A percentile compares a stretch with the other conserved stretches of the same genome.
These are phyloP conservation scores for Auxenochlorella protothecoides DNA, from an alignment of 139 green algal genomes.

Conservation along the genomic window DNA sequence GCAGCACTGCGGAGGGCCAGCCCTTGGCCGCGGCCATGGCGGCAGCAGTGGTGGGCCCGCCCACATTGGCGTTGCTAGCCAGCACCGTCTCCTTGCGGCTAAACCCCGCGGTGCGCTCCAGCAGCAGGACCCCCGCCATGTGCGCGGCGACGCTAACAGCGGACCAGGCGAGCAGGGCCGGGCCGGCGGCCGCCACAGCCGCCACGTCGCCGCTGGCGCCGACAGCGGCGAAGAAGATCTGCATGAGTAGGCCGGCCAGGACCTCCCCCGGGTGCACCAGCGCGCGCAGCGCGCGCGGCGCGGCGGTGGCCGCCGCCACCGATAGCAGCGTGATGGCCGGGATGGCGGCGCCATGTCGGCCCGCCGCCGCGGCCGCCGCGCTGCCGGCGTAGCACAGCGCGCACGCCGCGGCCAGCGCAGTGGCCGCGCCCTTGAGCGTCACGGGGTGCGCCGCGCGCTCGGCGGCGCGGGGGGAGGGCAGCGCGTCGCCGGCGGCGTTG, in stretches of 20 bases:
- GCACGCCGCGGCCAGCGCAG: conserved; percentile 16
- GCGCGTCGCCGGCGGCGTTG: too few species aligned
- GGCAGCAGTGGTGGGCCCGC: conserved; percentile 75
- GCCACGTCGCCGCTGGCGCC: conserved; percentile 67
- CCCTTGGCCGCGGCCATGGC: conserved; percentile 83
- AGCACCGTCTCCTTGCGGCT: conserved; percentile 55
- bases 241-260: conserved; percentile 74
- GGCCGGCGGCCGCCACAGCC: conserved; percentile 61
- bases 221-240: conserved; percentile 84
- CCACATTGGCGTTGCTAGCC: conserved; percentile 88
- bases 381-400: conserved; percentile 22
- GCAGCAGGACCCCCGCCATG: conserved; percentile 44
- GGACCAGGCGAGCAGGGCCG: conserved; percentile 76
- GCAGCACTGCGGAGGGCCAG: conserved; percentile 66
- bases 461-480: too few species aligned
- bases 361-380: conserved; percentile 5
- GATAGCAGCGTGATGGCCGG: conserved; percentile 41
- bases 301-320: conserved; percentile 52
- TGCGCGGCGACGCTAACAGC: conserved; percentile 53
- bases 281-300: conserved; percentile 33
- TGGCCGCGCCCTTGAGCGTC: conserved; percentile 2
- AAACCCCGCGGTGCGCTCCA: conserved; percentile 50
- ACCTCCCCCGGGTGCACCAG: conserved; percentile 57
- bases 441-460: too few species aligned
- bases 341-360: conserved; percentile 37